Conservation (phyloP, 2,329 filamentous ascomycete genomes). For the Sarocladiaceae sp. region DNA sequence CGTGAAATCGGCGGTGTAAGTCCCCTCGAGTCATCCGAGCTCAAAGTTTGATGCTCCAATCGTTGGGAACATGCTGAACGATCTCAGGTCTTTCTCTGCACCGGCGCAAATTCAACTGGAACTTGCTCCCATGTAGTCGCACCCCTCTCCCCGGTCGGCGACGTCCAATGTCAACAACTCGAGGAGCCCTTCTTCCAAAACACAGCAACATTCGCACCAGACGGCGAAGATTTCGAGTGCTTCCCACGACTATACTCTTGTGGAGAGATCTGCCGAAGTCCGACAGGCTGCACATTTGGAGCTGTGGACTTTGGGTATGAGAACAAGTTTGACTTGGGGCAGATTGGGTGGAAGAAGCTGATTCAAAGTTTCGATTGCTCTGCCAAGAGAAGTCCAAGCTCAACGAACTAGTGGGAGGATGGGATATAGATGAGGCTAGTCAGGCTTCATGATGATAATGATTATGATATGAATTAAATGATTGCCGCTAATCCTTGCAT, state of each 20-base stretch:
- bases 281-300: constrained; percentile 49
- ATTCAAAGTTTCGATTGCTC: constrained; percentile 31
- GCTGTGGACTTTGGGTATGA: constrained; percentile 39
- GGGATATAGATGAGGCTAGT: too few species aligned
- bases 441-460: neutral
- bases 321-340: constrained; percentile 43
- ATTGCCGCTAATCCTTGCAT: neutral
- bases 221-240: constrained; percentile 45
- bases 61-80: too few species aligned
- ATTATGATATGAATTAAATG: neutral
- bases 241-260: constrained; percentile 39
- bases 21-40: constrained; percentile 13
- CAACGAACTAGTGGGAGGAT: neutral
- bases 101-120: constrained; percentile 45
- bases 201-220: constrained; percentile 45
- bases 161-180: constrained; percentile 45
- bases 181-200: constrained; percentile 34
- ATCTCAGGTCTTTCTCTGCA: constrained; percentile 44
- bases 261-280: constrained; percentile 41
- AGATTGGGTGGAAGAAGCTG: constrained; percentile 39
- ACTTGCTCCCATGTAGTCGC: constrained; percentile 35
- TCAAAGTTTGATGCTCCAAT: too few species aligned
- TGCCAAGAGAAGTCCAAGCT: constrained; percentile 12
- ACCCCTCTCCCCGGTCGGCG: constrained; percentile 16
- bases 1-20: constrained; percentile 44